Conservation (phyloP, 805 yeast genomes). For the Wickerhamia fluorescens region DNA sequence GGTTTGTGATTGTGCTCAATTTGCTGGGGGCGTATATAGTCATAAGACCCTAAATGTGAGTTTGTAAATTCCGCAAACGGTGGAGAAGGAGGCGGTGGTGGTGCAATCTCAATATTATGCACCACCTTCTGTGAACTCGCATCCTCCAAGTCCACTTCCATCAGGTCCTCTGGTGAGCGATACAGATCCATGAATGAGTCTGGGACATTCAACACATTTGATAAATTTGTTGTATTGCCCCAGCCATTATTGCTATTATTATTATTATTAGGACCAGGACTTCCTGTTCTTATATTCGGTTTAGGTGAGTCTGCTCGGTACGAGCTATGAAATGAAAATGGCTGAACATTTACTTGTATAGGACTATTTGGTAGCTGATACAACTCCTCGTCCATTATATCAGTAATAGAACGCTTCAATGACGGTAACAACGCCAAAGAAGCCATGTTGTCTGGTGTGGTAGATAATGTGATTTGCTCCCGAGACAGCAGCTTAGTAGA, state of each 20-base stretch:
- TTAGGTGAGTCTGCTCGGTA: neutral
- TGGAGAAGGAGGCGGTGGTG: conserved; percentile 2
- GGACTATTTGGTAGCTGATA: conserved; percentile 33
- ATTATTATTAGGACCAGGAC: no score
- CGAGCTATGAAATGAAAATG: neutral
- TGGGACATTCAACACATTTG: neutral
- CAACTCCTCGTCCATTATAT: conserved; percentile 54
- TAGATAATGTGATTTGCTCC: neutral
- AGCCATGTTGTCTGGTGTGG: no score
- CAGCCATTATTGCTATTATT: neutral
- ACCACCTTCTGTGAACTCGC: no score
- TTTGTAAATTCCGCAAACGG: no score
- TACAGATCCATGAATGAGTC: neutral
- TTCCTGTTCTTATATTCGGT: neutral
- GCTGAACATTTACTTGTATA: conserved; percentile 4
- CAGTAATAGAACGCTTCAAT: conserved; percentile 47
- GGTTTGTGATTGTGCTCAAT: no score
- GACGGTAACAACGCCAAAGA: conserved; percentile 45
- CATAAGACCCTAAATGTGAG: no score
- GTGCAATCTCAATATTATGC: no score
- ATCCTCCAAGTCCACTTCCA: no score
- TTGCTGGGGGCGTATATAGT: no score
- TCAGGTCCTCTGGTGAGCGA: no score
- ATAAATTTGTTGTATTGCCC: neutral
- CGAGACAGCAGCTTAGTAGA: neutral